Conservation (phyloP, 2,329 filamentous ascomycete genomes). For the Tolypocladium ophioglossoides region DNA sequence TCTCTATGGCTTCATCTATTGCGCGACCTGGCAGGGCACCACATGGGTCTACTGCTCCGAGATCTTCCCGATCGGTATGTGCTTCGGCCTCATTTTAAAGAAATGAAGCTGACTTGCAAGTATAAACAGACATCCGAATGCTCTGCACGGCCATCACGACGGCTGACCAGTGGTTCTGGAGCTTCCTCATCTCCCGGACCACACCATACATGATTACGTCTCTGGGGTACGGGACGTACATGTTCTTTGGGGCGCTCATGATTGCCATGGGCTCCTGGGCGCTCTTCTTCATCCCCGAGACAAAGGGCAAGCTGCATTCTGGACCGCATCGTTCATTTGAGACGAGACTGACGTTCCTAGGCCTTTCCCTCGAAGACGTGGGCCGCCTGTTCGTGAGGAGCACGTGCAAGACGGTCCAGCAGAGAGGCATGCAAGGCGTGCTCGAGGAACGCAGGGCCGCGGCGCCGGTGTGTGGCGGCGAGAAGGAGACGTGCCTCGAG, state of each 20-base stretch:
- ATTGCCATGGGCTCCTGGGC: constrained; percentile 34
- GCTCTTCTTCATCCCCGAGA: constrained; percentile 40
- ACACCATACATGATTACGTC: constrained; percentile 30
- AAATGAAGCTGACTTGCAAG: neutral
- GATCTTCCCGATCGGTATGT: constrained; percentile 27
- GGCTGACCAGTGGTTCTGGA: constrained; percentile 26
- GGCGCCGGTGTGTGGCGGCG: neutral
- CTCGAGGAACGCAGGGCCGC: neutral
- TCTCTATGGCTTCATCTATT: constrained; percentile 29
- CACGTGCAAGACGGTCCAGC: constrained; percentile 17
- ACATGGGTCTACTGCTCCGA: constrained; percentile 35
- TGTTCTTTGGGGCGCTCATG: constrained; percentile 38
- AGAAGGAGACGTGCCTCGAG: neutral
- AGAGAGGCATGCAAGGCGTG: neutral
- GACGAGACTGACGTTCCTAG: constrained; percentile 4
- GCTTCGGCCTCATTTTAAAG: too few relatives aligned
- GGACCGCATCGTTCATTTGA: neutral
- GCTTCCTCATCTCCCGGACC: constrained; percentile 27
- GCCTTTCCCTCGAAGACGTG: constrained; percentile 36
- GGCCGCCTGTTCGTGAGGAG: constrained; percentile 23
- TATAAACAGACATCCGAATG: constrained; percentile 20
- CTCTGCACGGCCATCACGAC: constrained; percentile 22
- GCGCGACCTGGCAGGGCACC: constrained; percentile 30
- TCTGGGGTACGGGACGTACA: constrained; percentile 38
- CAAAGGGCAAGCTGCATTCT: constrained; percentile 25